Evolutionary conservation across 2,329 filamentous ascomycete species (phyloP).

Genomic region (Cordyceps fumosorosea): DNA sequence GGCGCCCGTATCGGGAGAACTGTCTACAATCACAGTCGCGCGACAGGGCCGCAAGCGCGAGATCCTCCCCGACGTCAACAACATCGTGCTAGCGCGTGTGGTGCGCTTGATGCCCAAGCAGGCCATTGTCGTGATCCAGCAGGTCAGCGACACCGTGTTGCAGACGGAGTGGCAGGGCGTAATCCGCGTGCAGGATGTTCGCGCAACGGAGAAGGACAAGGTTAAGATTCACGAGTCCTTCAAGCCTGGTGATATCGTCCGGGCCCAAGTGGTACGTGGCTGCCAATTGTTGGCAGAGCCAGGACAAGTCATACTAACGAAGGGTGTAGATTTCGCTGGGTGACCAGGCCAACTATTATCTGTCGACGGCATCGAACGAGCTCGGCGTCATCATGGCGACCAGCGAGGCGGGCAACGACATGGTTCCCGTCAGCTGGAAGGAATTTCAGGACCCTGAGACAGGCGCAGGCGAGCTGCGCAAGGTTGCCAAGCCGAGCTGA

Average conservation of each 20-base stretch:
- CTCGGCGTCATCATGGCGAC: slow-evolving; percentile 89
- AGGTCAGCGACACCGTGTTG: slow-evolving; percentile 66
- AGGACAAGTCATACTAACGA: not conserved
- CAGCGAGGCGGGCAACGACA: slow-evolving; percentile 79
- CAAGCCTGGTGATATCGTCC: slow-evolving; percentile 83
- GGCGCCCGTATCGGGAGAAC: slow-evolving; percentile 34
- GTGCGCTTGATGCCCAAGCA: slow-evolving; percentile 80
- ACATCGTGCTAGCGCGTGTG: slow-evolving; percentile 75
- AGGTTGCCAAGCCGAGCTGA: slow-evolving; percentile 91
- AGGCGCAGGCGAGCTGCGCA: slow-evolving; percentile 69
- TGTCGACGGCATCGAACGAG: slow-evolving; percentile 87
- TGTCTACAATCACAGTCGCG: slow-evolving; percentile 51
- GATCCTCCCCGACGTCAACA: slow-evolving; percentile 74
- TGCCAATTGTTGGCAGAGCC: not conserved
- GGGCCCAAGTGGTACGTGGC: slow-evolving; percentile 69
- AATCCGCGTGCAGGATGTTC: slow-evolving; percentile 83
- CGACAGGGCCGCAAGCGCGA: slow-evolving; percentile 51
- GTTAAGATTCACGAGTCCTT: slow-evolving; percentile 89
- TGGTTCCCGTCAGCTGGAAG: slow-evolving; percentile 93
- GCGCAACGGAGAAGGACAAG: slow-evolving; percentile 92
- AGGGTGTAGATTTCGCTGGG: slow-evolving; percentile 69
- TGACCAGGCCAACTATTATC: slow-evolving; percentile 91
- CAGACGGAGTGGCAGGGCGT: slow-evolving; percentile 79
- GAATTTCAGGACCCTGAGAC: slow-evolving; percentile 84
- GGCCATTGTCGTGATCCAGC: slow-evolving; percentile 78